Percentiles rank a stretch among this genome's conserved stretches.
Evolutionary conservation across 306 rosid genomes (phyloP).

Genomic region (Potentilla sterilis): DNA sequence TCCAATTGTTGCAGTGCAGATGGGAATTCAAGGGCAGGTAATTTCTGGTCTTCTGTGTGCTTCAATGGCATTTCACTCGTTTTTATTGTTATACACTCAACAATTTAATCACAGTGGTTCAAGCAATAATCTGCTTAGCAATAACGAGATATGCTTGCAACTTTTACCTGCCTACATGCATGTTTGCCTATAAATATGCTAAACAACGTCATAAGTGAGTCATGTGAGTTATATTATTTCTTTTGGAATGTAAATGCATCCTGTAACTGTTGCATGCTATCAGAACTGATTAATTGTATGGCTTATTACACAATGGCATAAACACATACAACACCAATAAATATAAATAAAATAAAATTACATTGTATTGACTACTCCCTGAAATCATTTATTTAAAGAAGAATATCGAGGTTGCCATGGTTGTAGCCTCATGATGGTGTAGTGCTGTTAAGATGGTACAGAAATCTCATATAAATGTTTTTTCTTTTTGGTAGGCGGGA

Average conservation of each 20-base stretch:
- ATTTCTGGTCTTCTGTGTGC: conserved; percentile 21
- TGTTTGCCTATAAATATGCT: background rate
- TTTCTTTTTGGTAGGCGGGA: conserved; percentile 59
- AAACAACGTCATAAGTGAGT: background rate
- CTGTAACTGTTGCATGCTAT: background rate
- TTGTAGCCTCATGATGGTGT: conserved; percentile 7
- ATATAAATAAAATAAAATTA: background rate
- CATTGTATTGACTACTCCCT: background rate
- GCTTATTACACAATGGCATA: background rate
- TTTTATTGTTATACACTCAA: conserved; percentile 3
- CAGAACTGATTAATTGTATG: background rate
- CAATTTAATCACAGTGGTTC: background rate
- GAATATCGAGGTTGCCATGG: conserved; percentile 4
- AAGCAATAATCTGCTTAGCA: background rate
- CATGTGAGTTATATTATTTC: background rate
- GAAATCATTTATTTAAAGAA: background rate
- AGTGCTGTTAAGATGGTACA: conserved; percentile 15
- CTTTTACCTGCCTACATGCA: background rate
- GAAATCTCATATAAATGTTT: conserved; percentile 7
- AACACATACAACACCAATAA: background rate
- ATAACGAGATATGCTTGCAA: background rate
- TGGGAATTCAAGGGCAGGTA: conserved; percentile 99
- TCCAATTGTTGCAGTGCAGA: conserved; percentile 92
- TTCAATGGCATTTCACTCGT: conserved; percentile 9
- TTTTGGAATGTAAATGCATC: background rate